Conservation (phyloP, 441 rosid genomes). For the Melastoma candidum region DNA sequence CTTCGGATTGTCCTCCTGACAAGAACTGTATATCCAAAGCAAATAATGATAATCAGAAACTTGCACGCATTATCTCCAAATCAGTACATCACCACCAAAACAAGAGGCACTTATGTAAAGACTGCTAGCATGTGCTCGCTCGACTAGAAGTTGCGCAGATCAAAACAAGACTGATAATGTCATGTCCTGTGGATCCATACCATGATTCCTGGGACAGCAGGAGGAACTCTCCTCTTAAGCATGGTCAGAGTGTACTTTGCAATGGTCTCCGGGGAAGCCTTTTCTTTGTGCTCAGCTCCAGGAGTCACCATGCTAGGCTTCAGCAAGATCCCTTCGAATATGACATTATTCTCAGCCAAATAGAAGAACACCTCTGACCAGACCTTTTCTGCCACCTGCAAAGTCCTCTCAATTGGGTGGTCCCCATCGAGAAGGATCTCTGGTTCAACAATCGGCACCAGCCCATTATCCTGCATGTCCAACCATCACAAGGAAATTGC, state of each 20-base stretch:
- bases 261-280: constrained; percentile 78
- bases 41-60: not conserved
- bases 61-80: no score
- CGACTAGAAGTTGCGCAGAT: no score
- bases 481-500: not conserved
- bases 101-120: no score
- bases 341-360: constrained; percentile 83
- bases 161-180: no score
- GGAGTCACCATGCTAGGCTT: constrained; percentile 99
- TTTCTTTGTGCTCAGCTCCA: constrained; percentile 90
- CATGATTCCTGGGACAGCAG: constrained; percentile 98
- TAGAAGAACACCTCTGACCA: constrained; percentile 98
- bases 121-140: no score
- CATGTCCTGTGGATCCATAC: constrained; percentile 22
- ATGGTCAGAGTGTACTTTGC: constrained; percentile 82
- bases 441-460: constrained; percentile 97
- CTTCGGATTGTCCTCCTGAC: constrained; percentile 97
- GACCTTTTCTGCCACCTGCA: constrained; percentile 93
- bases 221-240: constrained; percentile 91
- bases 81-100: no score
- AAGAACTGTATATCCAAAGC: constrained; percentile 44
- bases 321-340: constrained; percentile 84
- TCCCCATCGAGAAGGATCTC: constrained; percentile 98
- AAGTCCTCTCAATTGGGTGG: constrained; percentile 88
- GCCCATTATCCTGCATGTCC: constrained; percentile 67